Base-by-base conservation (phyloP, 2,329 filamentous ascomycete genomes). In the Fusarium burgessii region DNA sequence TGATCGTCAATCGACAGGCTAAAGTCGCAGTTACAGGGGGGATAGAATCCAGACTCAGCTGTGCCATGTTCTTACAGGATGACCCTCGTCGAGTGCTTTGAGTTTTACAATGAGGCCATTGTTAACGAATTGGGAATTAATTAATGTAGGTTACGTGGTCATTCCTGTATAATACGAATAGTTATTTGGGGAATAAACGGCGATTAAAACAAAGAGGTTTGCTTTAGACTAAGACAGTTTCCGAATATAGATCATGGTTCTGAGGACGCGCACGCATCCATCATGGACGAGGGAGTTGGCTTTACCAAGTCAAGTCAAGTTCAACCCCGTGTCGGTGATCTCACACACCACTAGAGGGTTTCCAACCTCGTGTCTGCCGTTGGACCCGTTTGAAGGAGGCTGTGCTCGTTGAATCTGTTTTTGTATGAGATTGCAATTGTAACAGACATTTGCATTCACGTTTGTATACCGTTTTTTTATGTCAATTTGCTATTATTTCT, bases 251-350 rank as follows among this genome's bases (percentile, higher is more conserved):
- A 69, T 40, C 59, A 50, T 58, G 15, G 41, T 33, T 40, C 17
- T 52, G 50, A 65, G 69, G 69, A 66, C 69, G 68, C 69, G 69
- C 69, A 70, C 60, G 65, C 69, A 51, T 70, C 58, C 64, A 62
- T 23, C 29, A 49, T 58, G 13, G 40, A 66, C 54, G 42, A 46
- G 54, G 47, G 23, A 63, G 52, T 57, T 25, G 14, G n/a, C 32
- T 47, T 35, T 35, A 20, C 35, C 49, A 29, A 52, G 49, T 52
- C 33, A 38, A 56, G 35, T 40, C 60, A 65, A 23, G 41, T 46
- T 62, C 51, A 66, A 67, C 62, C 68, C 62, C 68, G 57, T 62
- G 58, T 71, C 58, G 58, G 29, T 25, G n/a, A 56, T 56, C 56
- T 66, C 68, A 56, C 56, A 59, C 69, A 71, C 69, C 69, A 71